Percentiles rank a stretch among this genome's conserved stretches.
Conservation (phyloP, 2,329 filamentous ascomycete species). For the Aspergillus sp. region DNA sequence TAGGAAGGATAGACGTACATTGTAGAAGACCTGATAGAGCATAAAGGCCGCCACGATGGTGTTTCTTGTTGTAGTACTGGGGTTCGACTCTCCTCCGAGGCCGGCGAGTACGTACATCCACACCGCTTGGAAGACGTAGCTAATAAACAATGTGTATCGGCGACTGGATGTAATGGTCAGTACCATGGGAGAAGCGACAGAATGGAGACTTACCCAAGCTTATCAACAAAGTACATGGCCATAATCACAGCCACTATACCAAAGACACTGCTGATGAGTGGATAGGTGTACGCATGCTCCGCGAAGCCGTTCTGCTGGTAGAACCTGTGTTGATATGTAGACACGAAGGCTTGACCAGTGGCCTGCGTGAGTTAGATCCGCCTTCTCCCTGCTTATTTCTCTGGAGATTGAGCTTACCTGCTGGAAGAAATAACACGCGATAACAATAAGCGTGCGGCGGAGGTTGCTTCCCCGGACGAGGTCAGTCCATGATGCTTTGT, state of each 20-base stretch:
- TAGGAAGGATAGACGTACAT: not conserved
- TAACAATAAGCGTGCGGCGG: not conserved
- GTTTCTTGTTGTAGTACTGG: not conserved
- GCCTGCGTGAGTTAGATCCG: not conserved
- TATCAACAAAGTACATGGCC: not conserved
- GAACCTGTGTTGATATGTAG: not conserved
- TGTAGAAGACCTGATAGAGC: not conserved
- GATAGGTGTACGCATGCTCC: not conserved
- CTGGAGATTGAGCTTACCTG: not conserved
- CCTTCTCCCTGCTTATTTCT: not conserved
- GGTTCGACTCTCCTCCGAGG: not conserved
- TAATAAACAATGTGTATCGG: not conserved
- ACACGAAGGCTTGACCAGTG: constrained; percentile 1
- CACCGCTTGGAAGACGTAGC: not conserved
- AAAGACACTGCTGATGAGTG: not conserved
- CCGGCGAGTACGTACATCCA: constrained; percentile 1
- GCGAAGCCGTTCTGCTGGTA: constrained; percentile 1
- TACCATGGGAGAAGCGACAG: too few species aligned
- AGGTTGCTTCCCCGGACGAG: not conserved
- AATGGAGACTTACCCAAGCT: constrained; percentile 1
- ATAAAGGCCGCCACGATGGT: not conserved
- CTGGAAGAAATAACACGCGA: constrained; percentile 1
- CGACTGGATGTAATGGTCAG: too few species aligned
- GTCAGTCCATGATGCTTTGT: not conserved
- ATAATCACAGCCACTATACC: not conserved